phyloP scores from a whole-genome alignment of 73 alveolate genomes.

The Breviolum minutum region DNA sequence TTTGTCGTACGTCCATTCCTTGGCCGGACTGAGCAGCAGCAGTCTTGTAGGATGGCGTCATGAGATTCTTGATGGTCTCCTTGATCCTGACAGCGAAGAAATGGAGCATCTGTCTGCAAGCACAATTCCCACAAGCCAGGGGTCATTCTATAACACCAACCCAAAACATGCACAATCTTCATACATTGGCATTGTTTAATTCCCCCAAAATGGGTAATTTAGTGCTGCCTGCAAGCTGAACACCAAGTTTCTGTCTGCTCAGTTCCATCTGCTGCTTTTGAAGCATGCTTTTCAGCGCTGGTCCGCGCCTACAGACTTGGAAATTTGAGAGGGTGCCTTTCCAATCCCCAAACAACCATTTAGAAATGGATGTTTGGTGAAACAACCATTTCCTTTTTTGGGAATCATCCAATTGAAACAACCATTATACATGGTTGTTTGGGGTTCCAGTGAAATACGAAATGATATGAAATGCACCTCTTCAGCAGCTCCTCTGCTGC shows the following conservation, averaged over 20 bases:
- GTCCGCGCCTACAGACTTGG: not conserved
- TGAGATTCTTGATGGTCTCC: constrained; percentile 44
- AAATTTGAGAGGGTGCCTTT: not conserved
- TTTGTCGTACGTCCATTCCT: constrained; percentile 53
- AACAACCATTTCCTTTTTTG: no score
- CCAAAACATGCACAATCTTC: not conserved
- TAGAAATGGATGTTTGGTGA: no score
- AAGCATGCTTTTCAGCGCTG: not conserved
- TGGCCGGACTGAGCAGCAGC: constrained; percentile 26
- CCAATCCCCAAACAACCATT: no score
- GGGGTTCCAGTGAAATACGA: no score
- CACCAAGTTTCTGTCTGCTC: not conserved
- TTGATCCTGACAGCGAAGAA: constrained; percentile 4
- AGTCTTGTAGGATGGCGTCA: constrained; percentile 16
- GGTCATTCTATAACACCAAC: no score
- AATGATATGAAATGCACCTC: not conserved
- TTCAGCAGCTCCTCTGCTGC: not conserved
- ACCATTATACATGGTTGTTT: no score
- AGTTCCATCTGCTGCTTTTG: constrained; percentile 57
- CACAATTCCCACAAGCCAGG: no score
- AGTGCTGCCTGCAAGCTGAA: not conserved
- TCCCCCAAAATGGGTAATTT: not conserved
- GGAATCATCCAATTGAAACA: no score
- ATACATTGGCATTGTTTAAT: not conserved
- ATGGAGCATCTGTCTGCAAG: not conserved